Evolutionary conservation across 805 yeast species (phyloP).

Genomic region (Sungouiozyma intestinalis): DNA sequence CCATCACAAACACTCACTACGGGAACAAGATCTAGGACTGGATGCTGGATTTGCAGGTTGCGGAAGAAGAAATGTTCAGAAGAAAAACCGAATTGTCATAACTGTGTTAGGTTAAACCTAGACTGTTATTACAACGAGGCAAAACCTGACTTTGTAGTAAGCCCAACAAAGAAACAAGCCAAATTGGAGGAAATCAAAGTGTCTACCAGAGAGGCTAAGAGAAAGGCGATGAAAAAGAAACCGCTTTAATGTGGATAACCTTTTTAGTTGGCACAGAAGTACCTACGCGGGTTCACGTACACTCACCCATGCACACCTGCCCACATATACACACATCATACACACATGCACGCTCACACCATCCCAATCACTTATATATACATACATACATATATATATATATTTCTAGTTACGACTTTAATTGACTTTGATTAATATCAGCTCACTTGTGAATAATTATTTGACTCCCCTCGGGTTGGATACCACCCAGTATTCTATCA

Average conservation of each 20-base stretch:
- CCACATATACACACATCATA: not conserved
- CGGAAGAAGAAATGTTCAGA: conserved; percentile 68
- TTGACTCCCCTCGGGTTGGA: no score
- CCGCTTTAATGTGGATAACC: not conserved
- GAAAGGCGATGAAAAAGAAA: conserved; percentile 28
- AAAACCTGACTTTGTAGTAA: conserved; percentile 47
- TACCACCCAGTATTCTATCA: no score
- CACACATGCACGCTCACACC: not conserved
- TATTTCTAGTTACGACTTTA: not conserved
- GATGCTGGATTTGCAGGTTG: conserved; percentile 73
- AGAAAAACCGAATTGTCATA: conserved; percentile 48
- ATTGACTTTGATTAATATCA: not conserved
- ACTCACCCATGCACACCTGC: no score
- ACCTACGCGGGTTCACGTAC: no score
- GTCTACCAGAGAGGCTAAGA: conserved; percentile 34
- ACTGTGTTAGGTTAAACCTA: conserved; percentile 47
- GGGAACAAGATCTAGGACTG: conserved; percentile 40
- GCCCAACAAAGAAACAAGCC: conserved; percentile 31
- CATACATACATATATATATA: conserved; percentile 1
- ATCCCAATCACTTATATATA: no score
- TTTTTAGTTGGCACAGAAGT: not conserved
- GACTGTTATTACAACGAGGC: conserved; percentile 42
- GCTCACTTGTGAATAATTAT: no score
- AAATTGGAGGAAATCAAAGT: conserved; percentile 43
- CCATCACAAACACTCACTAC: conserved; percentile 4